phyloP scores from a whole-genome alignment of 2,329 filamentous ascomycete species.

The Incumbomyces lentus region DNA sequence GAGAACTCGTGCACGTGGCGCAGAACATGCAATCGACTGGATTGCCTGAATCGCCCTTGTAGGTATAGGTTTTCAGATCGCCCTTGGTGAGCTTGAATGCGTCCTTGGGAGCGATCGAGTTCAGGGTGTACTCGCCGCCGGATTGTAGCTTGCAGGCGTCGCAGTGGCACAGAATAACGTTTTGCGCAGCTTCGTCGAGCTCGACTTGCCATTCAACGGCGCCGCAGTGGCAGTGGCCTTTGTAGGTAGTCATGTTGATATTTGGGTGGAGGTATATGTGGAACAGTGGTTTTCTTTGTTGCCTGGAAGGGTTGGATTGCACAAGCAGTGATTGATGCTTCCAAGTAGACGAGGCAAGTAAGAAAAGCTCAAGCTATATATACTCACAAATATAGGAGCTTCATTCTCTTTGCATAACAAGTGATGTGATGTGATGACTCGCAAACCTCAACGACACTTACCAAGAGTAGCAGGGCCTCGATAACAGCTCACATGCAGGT shows the following conservation, averaged over 20 bases:
- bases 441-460: too few species aligned
- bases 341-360: too few species aligned
- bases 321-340: too few species aligned
- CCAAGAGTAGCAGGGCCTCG: too few species aligned
- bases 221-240: conserved; percentile 47
- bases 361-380: too few species aligned
- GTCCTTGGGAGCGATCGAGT: conserved; percentile 42
- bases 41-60: conserved; percentile 47
- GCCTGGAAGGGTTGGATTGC: too few species aligned
- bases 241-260: conserved; percentile 21
- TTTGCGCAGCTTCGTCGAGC: conserved; percentile 33
- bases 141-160: conserved; percentile 46
- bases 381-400: too few species aligned
- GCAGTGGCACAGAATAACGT: conserved; percentile 42
- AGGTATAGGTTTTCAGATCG: conserved; percentile 42
- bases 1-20: conserved; percentile 45
- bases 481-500: too few species aligned
- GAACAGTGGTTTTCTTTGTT: too few species aligned
- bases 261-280: too few species aligned
- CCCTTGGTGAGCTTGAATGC: conserved; percentile 45
- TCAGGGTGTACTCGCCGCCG: conserved; percentile 43
- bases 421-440: too few species aligned
- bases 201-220: conserved; percentile 43
- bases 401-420: too few species aligned
- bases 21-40: conserved; percentile 49